Base-by-base conservation (phyloP, 78 protist species). In the Isochrysis galbana region DNA sequence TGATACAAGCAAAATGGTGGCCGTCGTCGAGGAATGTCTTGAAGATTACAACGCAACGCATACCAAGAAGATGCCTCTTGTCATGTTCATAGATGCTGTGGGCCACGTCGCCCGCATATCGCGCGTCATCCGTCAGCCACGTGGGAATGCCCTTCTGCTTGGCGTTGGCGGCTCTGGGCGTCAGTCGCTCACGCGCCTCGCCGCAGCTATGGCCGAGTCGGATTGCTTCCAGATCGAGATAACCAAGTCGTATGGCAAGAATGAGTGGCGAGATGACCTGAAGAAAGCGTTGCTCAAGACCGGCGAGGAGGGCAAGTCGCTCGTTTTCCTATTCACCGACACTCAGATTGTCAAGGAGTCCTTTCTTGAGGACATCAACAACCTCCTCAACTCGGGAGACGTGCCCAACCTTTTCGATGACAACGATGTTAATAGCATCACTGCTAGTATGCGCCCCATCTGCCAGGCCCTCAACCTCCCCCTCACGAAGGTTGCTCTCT, bases 111-210 rank as follows among this genome's bases (percentile, higher is more conserved):
- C 87, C 74, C 74, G 83, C 29, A 26, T 97, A 38, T 5, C 42
- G 26, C 91, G 98, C 32, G 69, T 97, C 82, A 0, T 97, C 25
- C 78, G 94, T 26, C 94, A 91, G 83, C 96, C 97, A 5, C 19
- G 44, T 7, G 98, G 98, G 61, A 97, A 98, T 46, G 96, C 97
- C 1, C 91, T 98, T 88, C 94, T 98, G 70, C 95, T 98, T 21
- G 99, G 99, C 39, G 97, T 98, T 32, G 97, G 98, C 7, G 99
- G 99, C 34, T 89, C 97, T 19, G 99, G 99, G 19, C 91, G 98
- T 38, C 95, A 93, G 84, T 91, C 96, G 21, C 84, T 98, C 41
- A 93, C 98, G 36, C 92, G 98, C n/a, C 95, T 98, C 25, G 98
- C 98, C 2, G 47, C 94, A 29, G 17, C 0, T 44, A 67, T 92